These are phyloP conservation scores for Mycena galopus DNA, from an alignment of 768 basidiomycete species.

Conservation along the genomic window DNA sequence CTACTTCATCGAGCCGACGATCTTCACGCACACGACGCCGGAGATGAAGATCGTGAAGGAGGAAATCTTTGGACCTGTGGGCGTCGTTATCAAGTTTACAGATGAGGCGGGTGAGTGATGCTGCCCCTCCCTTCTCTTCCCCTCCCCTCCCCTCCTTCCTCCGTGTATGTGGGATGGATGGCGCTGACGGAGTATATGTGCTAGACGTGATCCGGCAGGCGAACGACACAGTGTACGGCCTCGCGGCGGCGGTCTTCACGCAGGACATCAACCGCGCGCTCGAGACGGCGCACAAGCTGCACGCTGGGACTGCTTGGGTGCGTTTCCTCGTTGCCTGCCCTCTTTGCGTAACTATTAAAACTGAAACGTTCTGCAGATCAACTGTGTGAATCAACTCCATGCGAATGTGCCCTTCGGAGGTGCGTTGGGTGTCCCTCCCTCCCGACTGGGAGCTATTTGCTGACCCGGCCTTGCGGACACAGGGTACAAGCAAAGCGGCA, in stretches of 20 bases:
- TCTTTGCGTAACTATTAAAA: background rate
- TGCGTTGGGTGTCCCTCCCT: background rate
- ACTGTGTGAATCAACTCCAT: conserved; percentile 46
- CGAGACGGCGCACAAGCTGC: conserved; percentile 70
- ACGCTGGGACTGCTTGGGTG: conserved; percentile 77
- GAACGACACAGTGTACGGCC: conserved; percentile 85
- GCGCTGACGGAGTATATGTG: background rate
- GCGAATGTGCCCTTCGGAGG: conserved; percentile 25
- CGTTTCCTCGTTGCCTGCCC: conserved; percentile 13
- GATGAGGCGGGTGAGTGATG: conserved; percentile 51
- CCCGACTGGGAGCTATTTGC: no score
- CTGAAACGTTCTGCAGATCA: conserved; percentile 25
- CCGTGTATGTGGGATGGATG: no score
- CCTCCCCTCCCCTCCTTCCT: no score
- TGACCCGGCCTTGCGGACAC: background rate
- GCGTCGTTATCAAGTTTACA: conserved; percentile 79
- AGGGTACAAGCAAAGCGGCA: conserved; percentile 78
- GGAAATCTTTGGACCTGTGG: conserved; percentile 88
- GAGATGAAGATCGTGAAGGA: conserved; percentile 83
- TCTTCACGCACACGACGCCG: conserved; percentile 74
- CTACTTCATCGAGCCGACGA: conserved; percentile 82
- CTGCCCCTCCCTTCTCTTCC: background rate
- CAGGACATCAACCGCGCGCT: conserved; percentile 76
- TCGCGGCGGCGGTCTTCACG: conserved; percentile 84
- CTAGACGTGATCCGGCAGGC: conserved; percentile 68